phyloP scores from a whole-genome alignment of 108 stramenopile genomes.

The Nitzschia sp. region DNA sequence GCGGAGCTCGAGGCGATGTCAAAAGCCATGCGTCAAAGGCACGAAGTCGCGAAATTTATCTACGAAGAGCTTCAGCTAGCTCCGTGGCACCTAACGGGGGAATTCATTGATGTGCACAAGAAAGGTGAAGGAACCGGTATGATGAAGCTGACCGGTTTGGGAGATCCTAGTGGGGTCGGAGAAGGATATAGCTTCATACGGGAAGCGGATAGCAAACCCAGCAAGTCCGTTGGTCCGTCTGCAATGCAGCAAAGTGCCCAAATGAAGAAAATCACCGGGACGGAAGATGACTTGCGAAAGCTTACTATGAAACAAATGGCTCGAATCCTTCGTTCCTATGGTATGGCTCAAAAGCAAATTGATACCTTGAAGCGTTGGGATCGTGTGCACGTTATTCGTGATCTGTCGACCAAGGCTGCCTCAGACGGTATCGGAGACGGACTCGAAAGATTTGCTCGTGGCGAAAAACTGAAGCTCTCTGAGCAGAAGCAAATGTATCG shows the following conservation, averaged over 20 bases:
- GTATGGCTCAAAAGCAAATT: slow-evolving; percentile 82
- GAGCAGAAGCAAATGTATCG: slow-evolving; percentile 88
- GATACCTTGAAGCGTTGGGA: slow-evolving; percentile 91
- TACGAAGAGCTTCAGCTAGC: slow-evolving; percentile 82
- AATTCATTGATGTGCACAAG: slow-evolving; percentile 89
- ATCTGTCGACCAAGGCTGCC: slow-evolving; percentile 87
- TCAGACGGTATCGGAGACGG: slow-evolving; percentile 88
- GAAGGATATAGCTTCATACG: slow-evolving; percentile 79
- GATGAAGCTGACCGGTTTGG: slow-evolving; percentile 89
- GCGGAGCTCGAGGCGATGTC: slow-evolving; percentile 54
- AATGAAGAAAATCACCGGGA: slow-evolving; percentile 86
- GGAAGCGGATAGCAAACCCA: slow-evolving; percentile 65
- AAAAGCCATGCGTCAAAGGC: slow-evolving; percentile 66
- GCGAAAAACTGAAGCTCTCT: slow-evolving; percentile 83
- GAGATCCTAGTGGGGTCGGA: slow-evolving; percentile 83
- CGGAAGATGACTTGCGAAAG: slow-evolving; percentile 87
- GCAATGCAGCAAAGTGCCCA: slow-evolving; percentile 63
- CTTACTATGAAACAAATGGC: slow-evolving; percentile 92
- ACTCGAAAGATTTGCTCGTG: slow-evolving; percentile 84
- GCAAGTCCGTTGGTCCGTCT: slow-evolving; percentile 45
- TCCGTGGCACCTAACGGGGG: slow-evolving; percentile 84
- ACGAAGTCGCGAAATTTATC: slow-evolving; percentile 87
- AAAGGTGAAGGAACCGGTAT: slow-evolving; percentile 78
- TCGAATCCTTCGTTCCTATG: slow-evolving; percentile 74
- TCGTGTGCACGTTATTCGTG: slow-evolving; percentile 89